Conservation (phyloP, 768 basidiomycete species). For the Boletellus emodensis region DNA sequence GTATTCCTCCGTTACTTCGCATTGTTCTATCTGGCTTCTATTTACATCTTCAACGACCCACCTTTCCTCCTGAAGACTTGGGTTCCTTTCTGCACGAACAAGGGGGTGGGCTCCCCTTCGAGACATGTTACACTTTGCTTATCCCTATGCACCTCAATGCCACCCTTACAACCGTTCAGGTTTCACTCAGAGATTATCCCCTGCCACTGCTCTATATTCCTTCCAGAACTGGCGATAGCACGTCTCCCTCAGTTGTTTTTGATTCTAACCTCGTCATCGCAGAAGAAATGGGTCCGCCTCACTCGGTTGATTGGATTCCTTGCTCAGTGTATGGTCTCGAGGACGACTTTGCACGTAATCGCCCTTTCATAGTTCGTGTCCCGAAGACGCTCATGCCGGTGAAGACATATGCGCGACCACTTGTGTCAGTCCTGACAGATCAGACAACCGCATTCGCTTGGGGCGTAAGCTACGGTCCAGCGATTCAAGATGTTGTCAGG, state of each 20-base stretch:
- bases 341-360: slow-evolving; percentile 47
- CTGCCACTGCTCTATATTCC: slow-evolving; percentile 79
- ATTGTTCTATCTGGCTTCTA: slow-evolving; percentile 54
- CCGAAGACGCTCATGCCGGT: slow-evolving; percentile 95
- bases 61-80: slow-evolving; percentile 52
- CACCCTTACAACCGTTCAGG: slow-evolving; percentile 53
- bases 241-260: slow-evolving; percentile 52
- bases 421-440: slow-evolving; percentile 60
- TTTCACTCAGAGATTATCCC: slow-evolving; percentile 83
- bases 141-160: slow-evolving; percentile 79
- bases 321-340: slow-evolving; percentile 60
- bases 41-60: slow-evolving; percentile 54
- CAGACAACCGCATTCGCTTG: slow-evolving; percentile 75
- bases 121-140: slow-evolving; percentile 73
- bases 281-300: slow-evolving; percentile 73
- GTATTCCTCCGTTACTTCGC: slow-evolving; percentile 67
- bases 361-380: slow-evolving; percentile 55
- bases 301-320: slow-evolving; percentile 68
- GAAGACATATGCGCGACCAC: slow-evolving; percentile 83
- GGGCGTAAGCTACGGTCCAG: slow-evolving; percentile 84
- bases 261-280: slow-evolving; percentile 79
- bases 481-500: slow-evolving; percentile 81
- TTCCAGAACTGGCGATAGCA: slow-evolving; percentile 32
- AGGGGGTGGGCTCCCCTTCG: slow-evolving; percentile 63
- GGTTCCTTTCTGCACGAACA: slow-evolving; percentile 61